Conservation (phyloP, 345 rosid species). For the Draba incana region DNA sequence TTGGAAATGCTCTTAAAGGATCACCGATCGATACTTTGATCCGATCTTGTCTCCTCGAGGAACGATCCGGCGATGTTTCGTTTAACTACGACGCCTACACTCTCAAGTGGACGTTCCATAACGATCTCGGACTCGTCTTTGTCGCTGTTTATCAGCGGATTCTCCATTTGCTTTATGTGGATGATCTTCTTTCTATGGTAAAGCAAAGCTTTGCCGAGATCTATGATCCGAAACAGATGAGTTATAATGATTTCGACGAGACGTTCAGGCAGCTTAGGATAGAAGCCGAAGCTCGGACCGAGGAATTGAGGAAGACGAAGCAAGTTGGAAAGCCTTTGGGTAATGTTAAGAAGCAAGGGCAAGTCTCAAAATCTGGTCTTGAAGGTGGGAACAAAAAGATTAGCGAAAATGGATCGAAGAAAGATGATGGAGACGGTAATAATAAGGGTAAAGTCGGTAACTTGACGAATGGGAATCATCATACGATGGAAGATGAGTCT, state of each 20-base stretch:
- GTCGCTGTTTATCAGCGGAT: constrained; percentile 97
- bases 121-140: constrained; percentile 92
- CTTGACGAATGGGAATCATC: constrained; percentile 63
- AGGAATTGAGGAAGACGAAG: constrained; percentile 79
- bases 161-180: constrained; percentile 87
- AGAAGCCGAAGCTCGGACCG: constrained; percentile 92
- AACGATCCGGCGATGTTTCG: constrained; percentile 82
- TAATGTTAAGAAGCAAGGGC: constrained; percentile 67
- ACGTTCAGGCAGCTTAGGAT: constrained; percentile 89
- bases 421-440: constrained; percentile 66
- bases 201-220: constrained; percentile 74
- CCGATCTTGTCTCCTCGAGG: constrained; percentile 93
- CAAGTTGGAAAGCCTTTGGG: constrained; percentile 55
- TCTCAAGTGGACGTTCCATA: constrained; percentile 96
- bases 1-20: constrained; percentile 88
- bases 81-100: constrained; percentile 86
- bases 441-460: constrained; percentile 47
- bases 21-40: constrained; percentile 92
- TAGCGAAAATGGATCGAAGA: constrained; percentile 43
- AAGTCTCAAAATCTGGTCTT: constrained; percentile 53
- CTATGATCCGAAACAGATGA: constrained; percentile 70
- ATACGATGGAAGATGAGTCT: constrained; percentile 49
- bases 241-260: constrained; percentile 73
- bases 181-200: constrained; percentile 79
- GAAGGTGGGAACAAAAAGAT: constrained; percentile 64